phyloP scores from a whole-genome alignment of 805 yeast species.

The Candida koratica region DNA sequence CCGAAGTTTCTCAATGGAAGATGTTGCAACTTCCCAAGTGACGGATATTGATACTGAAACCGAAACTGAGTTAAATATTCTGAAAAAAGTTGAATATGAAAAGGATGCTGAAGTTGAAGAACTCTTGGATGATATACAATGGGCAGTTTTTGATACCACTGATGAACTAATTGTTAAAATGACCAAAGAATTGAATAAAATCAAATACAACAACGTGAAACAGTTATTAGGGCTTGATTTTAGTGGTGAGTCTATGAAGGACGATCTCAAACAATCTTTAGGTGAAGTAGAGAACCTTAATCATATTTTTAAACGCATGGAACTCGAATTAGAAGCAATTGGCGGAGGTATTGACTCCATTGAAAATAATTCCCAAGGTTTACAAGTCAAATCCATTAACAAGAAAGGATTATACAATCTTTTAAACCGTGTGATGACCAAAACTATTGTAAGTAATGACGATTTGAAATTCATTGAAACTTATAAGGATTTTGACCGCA shows the following conservation, averaged over 20 bases:
- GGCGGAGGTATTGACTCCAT: constrained; percentile 66
- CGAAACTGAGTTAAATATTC: constrained; percentile 17
- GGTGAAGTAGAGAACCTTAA: constrained; percentile 35
- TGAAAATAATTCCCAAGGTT: constrained; percentile 72
- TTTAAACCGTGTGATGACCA: constrained; percentile 60
- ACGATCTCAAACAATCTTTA: constrained; percentile 31
- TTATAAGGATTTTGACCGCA: constrained; percentile 47
- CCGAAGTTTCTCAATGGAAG: constrained; percentile 13
- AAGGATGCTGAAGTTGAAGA: constrained; percentile 53
- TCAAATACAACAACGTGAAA: constrained; percentile 61
- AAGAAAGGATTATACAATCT: constrained; percentile 72
- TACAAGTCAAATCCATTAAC: constrained; percentile 80
- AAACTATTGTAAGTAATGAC: constrained; percentile 61
- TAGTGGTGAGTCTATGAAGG: constrained; percentile 27
- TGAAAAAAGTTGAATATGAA: constrained; percentile 18
- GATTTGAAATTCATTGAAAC: constrained; percentile 47
- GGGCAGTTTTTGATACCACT: constrained; percentile 68
- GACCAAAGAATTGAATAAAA: constrained; percentile 51
- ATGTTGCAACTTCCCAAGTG: constrained; percentile 1
- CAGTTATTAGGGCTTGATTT: constrained; percentile 37
- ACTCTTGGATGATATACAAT: constrained; percentile 70
- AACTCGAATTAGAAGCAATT: constrained; percentile 37
- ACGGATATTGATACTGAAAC: constrained; percentile 11
- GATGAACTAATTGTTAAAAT: constrained; percentile 55
- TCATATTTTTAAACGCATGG: constrained; percentile 39